Percentiles rank a stretch among this genome's conserved stretches.
Evolutionary conservation across 441 rosid genomes (phyloP).

Genomic region (Oxalis stricta): DNA sequence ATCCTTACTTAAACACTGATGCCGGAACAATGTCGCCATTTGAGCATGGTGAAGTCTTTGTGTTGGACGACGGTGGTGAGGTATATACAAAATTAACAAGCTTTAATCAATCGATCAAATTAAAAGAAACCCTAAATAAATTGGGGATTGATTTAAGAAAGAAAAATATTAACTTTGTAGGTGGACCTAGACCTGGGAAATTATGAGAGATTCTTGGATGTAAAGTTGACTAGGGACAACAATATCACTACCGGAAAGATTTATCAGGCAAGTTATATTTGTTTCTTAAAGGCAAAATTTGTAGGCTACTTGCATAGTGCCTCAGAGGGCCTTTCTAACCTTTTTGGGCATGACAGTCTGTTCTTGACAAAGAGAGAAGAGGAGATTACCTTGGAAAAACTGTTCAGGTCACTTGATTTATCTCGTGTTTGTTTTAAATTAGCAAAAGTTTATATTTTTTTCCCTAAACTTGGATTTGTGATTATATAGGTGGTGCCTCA

Average conservation of each 20-base stretch:
- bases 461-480: not conserved
- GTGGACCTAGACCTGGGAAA: conserved; percentile 99
- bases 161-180: conserved; percentile 8
- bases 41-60: conserved; percentile 96
- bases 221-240: conserved; percentile 72
- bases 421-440: not conserved
- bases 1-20: conserved; percentile 92
- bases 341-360: conserved; percentile 31
- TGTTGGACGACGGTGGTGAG: conserved; percentile 99
- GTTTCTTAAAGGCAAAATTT: too few species aligned
- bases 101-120: not conserved
- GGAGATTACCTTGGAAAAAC: conserved; percentile 94
- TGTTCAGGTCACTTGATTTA: conserved; percentile 51
- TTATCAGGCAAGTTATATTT: conserved; percentile 44
- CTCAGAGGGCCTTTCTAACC: not conserved
- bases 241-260: conserved; percentile 91
- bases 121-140: not conserved
- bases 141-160: not conserved
- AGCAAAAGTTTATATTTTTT: not conserved
- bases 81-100: too few species aligned
- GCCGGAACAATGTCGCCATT: conserved; percentile 99
- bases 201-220: conserved; percentile 79
- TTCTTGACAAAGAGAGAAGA: conserved; percentile 78
- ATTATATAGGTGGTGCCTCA: conserved; percentile 78
- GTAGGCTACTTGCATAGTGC: too few species aligned